These are phyloP conservation scores for Alternaria sp. DNA, from an alignment of 2,329 filamentous ascomycete genomes.

Conservation along the genomic window DNA sequence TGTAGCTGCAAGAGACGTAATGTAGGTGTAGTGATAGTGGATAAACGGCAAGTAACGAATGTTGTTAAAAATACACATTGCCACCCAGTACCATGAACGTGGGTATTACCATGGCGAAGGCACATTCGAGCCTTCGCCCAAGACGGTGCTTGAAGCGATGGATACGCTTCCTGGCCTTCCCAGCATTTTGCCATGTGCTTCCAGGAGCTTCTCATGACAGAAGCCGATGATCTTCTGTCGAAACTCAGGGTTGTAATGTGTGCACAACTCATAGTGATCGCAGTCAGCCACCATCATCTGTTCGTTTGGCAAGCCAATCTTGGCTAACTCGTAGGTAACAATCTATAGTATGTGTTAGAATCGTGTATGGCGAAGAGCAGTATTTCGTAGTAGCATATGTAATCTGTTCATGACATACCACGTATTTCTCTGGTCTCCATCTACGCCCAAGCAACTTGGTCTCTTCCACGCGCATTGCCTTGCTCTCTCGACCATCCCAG, in stretches of 20 bases:
- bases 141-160: rapidly evolving
- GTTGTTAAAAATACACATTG: no score
- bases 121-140: background rate
- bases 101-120: background rate
- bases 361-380: no score
- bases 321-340: background rate
- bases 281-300: background rate
- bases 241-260: background rate
- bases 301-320: background rate
- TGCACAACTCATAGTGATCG: background rate
- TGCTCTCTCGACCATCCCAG: background rate
- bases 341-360: background rate
- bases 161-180: background rate
- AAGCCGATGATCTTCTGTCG: background rate
- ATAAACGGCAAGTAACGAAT: no score
- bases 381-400: no score
- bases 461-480: background rate
- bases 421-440: background rate
- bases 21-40: no score
- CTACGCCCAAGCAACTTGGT: background rate
- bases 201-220: background rate
- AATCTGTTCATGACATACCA: no score
- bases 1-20: background rate
- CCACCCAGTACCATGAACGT: no score
- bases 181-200: background rate